A percentile compares a stretch with the other conserved stretches of the same genome.
phyloP scores from a whole-genome alignment of 257 asterid species.

The Catharanthus roseus region DNA sequence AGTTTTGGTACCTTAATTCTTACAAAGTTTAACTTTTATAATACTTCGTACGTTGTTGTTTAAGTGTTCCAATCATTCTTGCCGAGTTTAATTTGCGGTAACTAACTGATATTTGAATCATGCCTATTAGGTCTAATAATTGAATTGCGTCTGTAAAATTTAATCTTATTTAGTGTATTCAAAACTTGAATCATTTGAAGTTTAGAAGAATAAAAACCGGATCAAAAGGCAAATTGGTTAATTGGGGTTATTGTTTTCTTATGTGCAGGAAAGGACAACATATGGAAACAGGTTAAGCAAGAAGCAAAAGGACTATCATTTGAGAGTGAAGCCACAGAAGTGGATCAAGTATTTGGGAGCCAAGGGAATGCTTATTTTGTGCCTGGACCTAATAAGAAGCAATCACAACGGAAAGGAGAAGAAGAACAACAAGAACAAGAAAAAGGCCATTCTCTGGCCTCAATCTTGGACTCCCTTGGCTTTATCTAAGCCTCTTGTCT shows the following conservation, averaged over 20 bases:
- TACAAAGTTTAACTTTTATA: too few relatives aligned
- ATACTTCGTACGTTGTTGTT: too few relatives aligned
- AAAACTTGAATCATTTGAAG: too few relatives aligned
- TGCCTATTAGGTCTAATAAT: too few relatives aligned
- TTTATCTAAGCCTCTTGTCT: slow-evolving; percentile 19
- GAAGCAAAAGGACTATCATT: slow-evolving; percentile 34
- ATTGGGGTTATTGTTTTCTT: background rate
- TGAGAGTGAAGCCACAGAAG: slow-evolving; percentile 3
- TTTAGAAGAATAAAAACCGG: too few relatives aligned
- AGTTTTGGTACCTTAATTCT: too few relatives aligned
- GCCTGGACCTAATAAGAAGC: slow-evolving; percentile 27
- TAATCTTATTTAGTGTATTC: too few relatives aligned
- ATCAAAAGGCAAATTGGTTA: background rate
- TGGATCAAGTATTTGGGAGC: slow-evolving; percentile 20
- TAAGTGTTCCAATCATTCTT: too few relatives aligned
- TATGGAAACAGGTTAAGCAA: slow-evolving; percentile 29
- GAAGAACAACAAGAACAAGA: background rate
- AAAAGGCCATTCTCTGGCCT: slow-evolving; percentile 16
- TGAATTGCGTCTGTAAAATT: too few relatives aligned
- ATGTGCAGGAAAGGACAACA: slow-evolving; percentile 27
- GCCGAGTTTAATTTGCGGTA: too few relatives aligned
- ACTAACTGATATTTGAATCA: too few relatives aligned
- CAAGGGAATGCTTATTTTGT: slow-evolving; percentile 31
- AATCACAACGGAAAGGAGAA: too few relatives aligned
- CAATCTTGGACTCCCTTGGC: slow-evolving; percentile 34